Base-by-base conservation (phyloP, 257 asterid species). In the Linaria vulgaris region DNA sequence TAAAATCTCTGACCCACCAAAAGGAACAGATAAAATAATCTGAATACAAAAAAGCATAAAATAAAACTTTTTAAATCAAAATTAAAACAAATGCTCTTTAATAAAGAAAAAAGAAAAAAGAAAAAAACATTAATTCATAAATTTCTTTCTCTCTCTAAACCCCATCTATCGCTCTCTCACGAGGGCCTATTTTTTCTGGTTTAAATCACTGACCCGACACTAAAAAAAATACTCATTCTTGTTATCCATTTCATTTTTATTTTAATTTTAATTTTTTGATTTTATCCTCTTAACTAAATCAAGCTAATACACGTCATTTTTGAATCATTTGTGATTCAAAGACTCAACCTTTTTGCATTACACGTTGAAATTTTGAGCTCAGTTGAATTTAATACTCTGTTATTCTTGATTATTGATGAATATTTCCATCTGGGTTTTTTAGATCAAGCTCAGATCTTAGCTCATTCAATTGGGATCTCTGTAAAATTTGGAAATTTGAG, bases 391-490 rank as follows among this genome's bases (percentile, higher is more conserved):
- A n/a, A n/a, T n/a, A n/a, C n/a, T n/a, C 51, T 52, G 24, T 56
- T 58, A 69, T 73, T 76, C 63, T 49, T 47, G 58, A 64, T 76
- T 72, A 59, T 68, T 74, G 76, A 72, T 74, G 63, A 63, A 72
- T 69, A 71, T 78, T 81, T 77, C 59, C 67, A n/a, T 50, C 80
- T 80, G 81, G 76, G 81, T 67, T 80, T 72, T 73, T 39, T 80
- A 76, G 94, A 87, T 90, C 89, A 84, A 74, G 75, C 77, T 68
- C 88, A 80, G 96, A 91, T 91, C 95, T 82, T 75, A 78, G 79
- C 71, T 64, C 56, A 74, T 47, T 56, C 7, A 5, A 54, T 53
- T 52, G 61, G 62, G 27, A 58, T 66, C 72, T 63, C 48, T 37
- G 66, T 31, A 6, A 9, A 58, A 34, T 71, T 68, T 59, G 61